Base-by-base conservation (phyloP, 1,284 basidiomycete genomes). In the Heterobasidion occidentale region DNA sequence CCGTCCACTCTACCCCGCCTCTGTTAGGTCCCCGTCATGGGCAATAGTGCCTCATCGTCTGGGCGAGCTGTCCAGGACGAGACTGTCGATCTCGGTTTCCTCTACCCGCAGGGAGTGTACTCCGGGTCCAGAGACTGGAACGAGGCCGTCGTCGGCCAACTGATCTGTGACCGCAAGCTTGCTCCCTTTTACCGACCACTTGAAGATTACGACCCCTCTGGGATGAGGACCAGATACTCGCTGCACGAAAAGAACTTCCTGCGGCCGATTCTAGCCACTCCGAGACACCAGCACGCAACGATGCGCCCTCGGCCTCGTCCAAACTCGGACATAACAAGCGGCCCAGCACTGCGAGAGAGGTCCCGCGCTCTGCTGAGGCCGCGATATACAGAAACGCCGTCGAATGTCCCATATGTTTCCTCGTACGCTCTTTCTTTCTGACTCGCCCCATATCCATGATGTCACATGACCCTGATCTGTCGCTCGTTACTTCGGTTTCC, bases 351-450 rank as follows among this genome's bases (percentile, higher is more conserved):
- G 65, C 66, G 53, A 81, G 86, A 70, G 88, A 92, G 53, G 77
- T 78, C 8, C 63, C 65, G 0, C 76, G 78, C 56, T 79, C 73
- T 64, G 78, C 82, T 50, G 92, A 94, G 68, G 88, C 85, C 49
- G 80, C 83, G 59, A 77, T 93, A 50, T 98, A 97, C 73, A 77
- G 83, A 61, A 85, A 85, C 47, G 92, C 94, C n/a, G 77, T 88
- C 45, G 97, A 99, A 71, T 99, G 96, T 75, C 96, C 96, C n/a
- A 98, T 99, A 64, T 99, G 96, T 74, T 98, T 99, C 75, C 78
- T 99, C 70, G 95, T 97, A 64, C 70, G 92, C 84, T 49, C 50
- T 56, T 15, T 33, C 56, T 60, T 53, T 60, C 46, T 50, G 60
- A 42, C 53, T 63, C 56, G 49, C 55, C 52, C 55, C 35, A 52